Conservation (phyloP, 169 alveolate genomes). For the Babesia gibsoni region DNA sequence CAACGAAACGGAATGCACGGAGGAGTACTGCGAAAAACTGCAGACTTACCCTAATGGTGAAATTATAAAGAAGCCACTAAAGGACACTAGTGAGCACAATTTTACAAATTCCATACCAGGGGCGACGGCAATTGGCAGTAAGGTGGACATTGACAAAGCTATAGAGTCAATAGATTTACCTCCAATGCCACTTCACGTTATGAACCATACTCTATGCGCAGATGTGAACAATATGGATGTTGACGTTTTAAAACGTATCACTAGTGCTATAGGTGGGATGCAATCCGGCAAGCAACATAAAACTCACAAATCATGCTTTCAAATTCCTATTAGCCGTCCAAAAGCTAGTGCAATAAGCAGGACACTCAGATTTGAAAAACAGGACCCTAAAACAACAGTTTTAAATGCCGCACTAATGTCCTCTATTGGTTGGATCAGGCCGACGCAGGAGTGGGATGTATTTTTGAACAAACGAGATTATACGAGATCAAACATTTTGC, state of each 20-base stretch:
- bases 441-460: conserved; percentile 38
- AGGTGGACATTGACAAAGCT: no score
- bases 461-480: conserved; percentile 48
- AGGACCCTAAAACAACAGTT: neutral
- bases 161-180: no score
- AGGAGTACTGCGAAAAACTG: no score
- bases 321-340: neutral
- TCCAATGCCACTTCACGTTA: no score
- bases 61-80: no score
- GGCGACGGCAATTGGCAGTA: no score
- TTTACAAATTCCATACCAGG: no score
- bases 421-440: conserved; percentile 22
- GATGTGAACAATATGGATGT: conserved; percentile 5
- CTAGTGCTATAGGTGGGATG: conserved; percentile 13
- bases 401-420: conserved; percentile 7
- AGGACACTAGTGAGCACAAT: no score
- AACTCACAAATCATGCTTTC: neutral
- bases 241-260: neutral
- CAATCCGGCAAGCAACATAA: neutral
- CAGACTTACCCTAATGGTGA: no score
- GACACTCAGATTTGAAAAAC: neutral
- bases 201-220: conserved; percentile 13
- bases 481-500: conserved; percentile 52
- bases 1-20: no score
- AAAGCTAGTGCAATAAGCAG: neutral